Base-by-base conservation (phyloP, 345 rosid species). In the Eucalyptus virginea region DNA sequence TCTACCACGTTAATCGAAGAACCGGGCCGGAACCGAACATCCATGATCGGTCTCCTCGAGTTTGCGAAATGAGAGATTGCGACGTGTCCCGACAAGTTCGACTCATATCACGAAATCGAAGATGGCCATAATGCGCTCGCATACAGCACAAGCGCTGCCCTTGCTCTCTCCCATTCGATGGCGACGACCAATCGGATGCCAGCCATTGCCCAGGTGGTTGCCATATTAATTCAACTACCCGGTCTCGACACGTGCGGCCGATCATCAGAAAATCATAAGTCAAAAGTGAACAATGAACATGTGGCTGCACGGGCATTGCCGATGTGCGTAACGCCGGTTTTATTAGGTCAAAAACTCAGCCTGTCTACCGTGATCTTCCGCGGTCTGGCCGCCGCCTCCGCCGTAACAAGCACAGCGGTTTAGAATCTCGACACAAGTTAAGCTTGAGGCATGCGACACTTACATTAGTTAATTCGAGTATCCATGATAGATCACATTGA, bases 401-500 rank as follows among this genome's bases (percentile, higher is more conserved):
- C 47, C 83, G 9, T 40, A 11, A 23, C 16, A 3, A 2, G 47
- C 47, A 40, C 83, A 0, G 9, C 47, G 5, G 0, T 37, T 47
- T 77, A 11, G 47, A 23, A 23, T 11, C 9, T 21, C 8, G 5
- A 21, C 16, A 40, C 13, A 77, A 40, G 47, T 77, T 77, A 21
- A 77, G 47, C 83, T 77, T 77, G 0, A 77, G 47, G 47, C 83
- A 11, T 40, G 45, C 47, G 9, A 21, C 23, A 10, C 24, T 77
- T 77, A 10, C 6, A 21, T 77, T 5, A 11, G 5, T 21, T 37
- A 77, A 77, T 7, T 77, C 5, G 24, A 77, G 8, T 21, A 77
- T 37, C 47, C 45, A 6, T 37, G 1, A 72, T 2, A 19, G 4
- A 37, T 19, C 16, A 6, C 0, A 3, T 32, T 17, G 80, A 17